phyloP scores from a whole-genome alignment of 352 stramenopile species.

The Pythium biforme region DNA sequence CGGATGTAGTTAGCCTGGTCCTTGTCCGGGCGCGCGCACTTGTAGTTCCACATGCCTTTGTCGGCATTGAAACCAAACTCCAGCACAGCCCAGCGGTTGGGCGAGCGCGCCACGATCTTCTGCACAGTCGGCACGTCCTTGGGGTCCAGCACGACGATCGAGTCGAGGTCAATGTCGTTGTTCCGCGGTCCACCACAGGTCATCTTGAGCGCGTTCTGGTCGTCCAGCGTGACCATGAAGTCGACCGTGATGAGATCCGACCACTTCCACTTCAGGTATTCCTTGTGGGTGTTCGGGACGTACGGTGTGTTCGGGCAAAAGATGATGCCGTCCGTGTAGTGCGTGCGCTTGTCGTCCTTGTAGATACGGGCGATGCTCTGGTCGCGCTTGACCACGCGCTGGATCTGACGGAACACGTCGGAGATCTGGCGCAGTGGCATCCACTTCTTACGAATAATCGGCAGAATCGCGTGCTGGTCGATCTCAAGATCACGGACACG shows the following conservation, averaged over 20 bases:
- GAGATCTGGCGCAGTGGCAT: conserved; percentile 76
- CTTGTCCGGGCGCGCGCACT: conserved; percentile 87
- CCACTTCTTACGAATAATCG: conserved; percentile 85
- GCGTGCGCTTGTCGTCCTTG: conserved; percentile 77
- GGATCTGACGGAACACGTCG: conserved; percentile 82
- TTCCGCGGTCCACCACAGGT: conserved; percentile 75
- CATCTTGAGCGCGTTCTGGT: conserved; percentile 59
- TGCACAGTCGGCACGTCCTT: conserved; percentile 69
- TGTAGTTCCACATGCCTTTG: conserved; percentile 89
- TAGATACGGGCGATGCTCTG: conserved; percentile 78
- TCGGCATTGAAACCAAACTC: conserved; percentile 88
- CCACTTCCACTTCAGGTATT: conserved; percentile 94
- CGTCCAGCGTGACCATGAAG: conserved; percentile 65
- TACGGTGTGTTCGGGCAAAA: conserved; percentile 89
- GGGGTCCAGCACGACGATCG: conserved; percentile 75
- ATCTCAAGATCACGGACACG: conserved; percentile 67
- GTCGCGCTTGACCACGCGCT: conserved; percentile 75
- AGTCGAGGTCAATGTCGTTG: conserved; percentile 80
- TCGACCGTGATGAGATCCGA: conserved; percentile 89
- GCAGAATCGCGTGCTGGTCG: conserved; percentile 62
- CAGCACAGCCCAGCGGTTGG: conserved; percentile 65
- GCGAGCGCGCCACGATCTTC: conserved; percentile 57
- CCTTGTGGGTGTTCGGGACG: conserved; percentile 79
- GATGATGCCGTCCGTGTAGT: conserved; percentile 90
- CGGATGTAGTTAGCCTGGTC: conserved; percentile 89